phyloP scores from a whole-genome alignment of 2,329 filamentous ascomycete genomes.

The Cryphonectria radicalis region DNA sequence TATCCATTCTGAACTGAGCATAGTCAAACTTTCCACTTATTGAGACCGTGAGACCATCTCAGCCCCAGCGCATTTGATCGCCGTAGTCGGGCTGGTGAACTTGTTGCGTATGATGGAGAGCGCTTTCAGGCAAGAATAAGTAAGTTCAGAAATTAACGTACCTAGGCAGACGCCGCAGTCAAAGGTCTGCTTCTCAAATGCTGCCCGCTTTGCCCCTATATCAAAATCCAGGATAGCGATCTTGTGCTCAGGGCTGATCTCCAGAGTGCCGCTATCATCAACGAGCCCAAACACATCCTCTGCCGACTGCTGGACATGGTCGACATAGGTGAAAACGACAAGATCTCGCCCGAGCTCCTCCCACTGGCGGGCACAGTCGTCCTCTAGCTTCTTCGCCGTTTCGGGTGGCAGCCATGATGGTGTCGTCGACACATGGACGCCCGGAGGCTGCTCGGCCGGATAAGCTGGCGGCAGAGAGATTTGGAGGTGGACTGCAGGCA shows the following conservation, averaged over 20 bases:
- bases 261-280: constrained; percentile 50
- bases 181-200: constrained; percentile 84
- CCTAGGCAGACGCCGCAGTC: constrained; percentile 83
- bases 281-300: constrained; percentile 65
- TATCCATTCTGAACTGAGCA: neutral
- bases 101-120: neutral
- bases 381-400: constrained; percentile 54
- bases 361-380: constrained; percentile 60
- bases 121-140: too few species aligned
- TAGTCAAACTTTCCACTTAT: neutral
- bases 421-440: constrained; percentile 54
- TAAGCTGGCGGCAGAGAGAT: constrained; percentile 63
- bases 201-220: constrained; percentile 70
- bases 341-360: constrained; percentile 63
- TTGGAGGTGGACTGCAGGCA: constrained; percentile 60
- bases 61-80: neutral
- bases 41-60: neutral
- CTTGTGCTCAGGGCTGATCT: constrained; percentile 62
- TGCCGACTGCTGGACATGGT: constrained; percentile 62
- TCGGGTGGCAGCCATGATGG: constrained; percentile 61
- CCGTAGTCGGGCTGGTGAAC: neutral
- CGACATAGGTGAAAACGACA: constrained; percentile 66
- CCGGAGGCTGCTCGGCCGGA: constrained; percentile 56
- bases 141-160: constrained; percentile 38
- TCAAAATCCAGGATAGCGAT: constrained; percentile 79